Percentiles rank a stretch among this genome's conserved stretches.
phyloP scores from a whole-genome alignment of 75 land plant species.

The Selaginella tamariscina region DNA sequence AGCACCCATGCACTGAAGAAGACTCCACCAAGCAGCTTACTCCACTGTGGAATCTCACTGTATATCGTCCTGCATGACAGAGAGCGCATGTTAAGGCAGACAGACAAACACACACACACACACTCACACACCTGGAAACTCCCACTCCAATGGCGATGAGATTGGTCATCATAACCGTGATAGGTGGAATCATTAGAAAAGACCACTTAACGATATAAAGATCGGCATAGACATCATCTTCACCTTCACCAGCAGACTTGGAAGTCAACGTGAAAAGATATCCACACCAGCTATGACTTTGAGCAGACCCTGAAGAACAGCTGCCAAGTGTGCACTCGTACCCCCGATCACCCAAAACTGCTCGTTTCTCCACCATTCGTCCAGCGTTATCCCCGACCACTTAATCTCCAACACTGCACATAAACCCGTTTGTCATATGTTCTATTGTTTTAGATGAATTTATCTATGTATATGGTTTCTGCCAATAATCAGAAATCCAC shows the following conservation, averaged over 20 bases:
- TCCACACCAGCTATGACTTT: constrained; percentile 91
- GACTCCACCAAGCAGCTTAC: constrained; percentile 49
- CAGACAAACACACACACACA: no score
- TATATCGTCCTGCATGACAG: constrained; percentile 63
- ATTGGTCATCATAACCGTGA: constrained; percentile 84
- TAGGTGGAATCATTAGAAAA: constrained; percentile 71
- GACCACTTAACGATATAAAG: constrained; percentile 72
- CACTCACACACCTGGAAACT: no score
- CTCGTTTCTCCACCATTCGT: constrained; percentile 79
- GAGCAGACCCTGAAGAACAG: constrained; percentile 79
- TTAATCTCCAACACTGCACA: constrained; percentile 54
- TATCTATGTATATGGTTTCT: no score
- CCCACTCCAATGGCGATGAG: constrained; percentile 58
- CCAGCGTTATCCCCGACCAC: constrained; percentile 57
- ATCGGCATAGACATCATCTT: constrained; percentile 71
- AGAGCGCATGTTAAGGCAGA: no score
- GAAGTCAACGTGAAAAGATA: constrained; percentile 87
- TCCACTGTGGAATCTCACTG: constrained; percentile 47
- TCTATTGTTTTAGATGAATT: no score
- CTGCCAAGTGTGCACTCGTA: constrained; percentile 90
- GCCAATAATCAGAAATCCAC: no score
- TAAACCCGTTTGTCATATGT: no score
- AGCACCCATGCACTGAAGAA: constrained; percentile 79
- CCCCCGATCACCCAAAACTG: constrained; percentile 97
- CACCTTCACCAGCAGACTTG: constrained; percentile 54